phyloP scores from a whole-genome alignment of 306 rosid genomes.

The Cercis canadensis region DNA sequence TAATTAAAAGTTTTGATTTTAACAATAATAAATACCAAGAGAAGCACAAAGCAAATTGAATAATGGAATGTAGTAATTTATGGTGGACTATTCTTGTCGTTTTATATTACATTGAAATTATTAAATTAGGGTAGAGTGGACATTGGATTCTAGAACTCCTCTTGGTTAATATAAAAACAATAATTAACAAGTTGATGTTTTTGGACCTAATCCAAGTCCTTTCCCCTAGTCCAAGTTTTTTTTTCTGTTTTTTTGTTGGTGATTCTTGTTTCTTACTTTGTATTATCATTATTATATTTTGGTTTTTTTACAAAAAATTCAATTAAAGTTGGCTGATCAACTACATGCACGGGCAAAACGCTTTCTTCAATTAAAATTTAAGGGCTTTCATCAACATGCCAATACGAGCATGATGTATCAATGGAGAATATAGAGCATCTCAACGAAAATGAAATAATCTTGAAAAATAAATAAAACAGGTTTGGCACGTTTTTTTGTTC shows the following conservation, averaged over 20 bases:
- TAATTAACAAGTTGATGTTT: neutral
- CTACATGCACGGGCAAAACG: neutral
- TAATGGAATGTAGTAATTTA: neutral
- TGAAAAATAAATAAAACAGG: neutral
- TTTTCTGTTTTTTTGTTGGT: neutral
- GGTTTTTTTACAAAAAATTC: neutral
- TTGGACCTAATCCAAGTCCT: constrained; percentile 15
- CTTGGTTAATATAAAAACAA: too few relatives aligned
- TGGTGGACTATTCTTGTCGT: neutral
- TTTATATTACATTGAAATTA: neutral
- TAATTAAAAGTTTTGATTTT: neutral
- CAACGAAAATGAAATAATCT: constrained; percentile 14
- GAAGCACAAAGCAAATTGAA: neutral
- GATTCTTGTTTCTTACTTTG: neutral
- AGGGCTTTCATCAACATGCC: neutral
- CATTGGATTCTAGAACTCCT: too few relatives aligned
- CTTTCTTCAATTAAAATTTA: constrained; percentile 6
- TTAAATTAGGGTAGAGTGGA: too few relatives aligned
- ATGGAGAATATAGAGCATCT: neutral
- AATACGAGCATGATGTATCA: neutral
- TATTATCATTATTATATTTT: neutral
- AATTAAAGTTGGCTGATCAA: constrained; percentile 13
- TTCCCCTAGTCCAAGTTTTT: constrained; percentile 21
- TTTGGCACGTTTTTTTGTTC: constrained; percentile 28
- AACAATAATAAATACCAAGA: neutral